A percentile compares a stretch with the other conserved stretches of the same genome.
These are phyloP conservation scores for Neurospora terricola DNA, from an alignment of 495 filamentous ascomycete genomes.

Conservation along the genomic window DNA sequence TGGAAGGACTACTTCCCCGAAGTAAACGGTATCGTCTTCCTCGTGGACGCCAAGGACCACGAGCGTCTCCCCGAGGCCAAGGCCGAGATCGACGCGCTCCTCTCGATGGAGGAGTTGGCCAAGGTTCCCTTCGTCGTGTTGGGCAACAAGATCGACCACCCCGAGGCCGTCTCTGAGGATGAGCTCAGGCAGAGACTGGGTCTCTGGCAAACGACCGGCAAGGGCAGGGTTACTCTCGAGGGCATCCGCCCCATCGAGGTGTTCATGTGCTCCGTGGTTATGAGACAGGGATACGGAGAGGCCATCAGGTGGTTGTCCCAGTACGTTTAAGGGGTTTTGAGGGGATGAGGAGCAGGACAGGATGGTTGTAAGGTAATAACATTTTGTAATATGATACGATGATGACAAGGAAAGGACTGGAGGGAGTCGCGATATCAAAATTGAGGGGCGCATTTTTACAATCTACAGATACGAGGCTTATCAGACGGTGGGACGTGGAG, in stretches of 20 bases:
- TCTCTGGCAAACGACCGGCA: slow-evolving; percentile 92
- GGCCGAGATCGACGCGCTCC: slow-evolving; percentile 87
- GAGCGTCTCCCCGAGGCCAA: slow-evolving; percentile 91
- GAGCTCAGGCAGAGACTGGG: slow-evolving; percentile 84
- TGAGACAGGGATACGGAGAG: slow-evolving; percentile 87
- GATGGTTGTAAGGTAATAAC: not conserved
- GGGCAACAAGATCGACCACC: slow-evolving; percentile 98
- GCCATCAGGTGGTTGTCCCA: slow-evolving; percentile 72
- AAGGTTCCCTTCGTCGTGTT: slow-evolving; percentile 94
- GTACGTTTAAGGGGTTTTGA: slow-evolving; percentile 48
- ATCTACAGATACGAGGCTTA: not conserved
- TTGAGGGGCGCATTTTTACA: not conserved
- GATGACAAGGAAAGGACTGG: not conserved
- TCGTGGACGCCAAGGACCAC: slow-evolving; percentile 93
- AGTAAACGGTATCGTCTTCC: slow-evolving; percentile 94
- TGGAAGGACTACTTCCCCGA: slow-evolving; percentile 99
- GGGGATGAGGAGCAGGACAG: not conserved
- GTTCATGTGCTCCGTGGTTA: slow-evolving; percentile 98
- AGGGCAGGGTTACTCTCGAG: slow-evolving; percentile 93
- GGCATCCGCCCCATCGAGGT: slow-evolving; percentile 93
- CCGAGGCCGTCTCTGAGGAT: slow-evolving; percentile 88
- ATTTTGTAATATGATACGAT: slow-evolving; percentile 1
- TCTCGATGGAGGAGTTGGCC: slow-evolving; percentile 83
- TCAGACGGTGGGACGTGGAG: not conserved
- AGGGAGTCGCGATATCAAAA: not conserved